Percentiles rank a stretch among this genome's conserved stretches.
Evolutionary conservation across 2,329 filamentous ascomycete species (phyloP).

Genomic region (Colletotrichum camelliae): DNA sequence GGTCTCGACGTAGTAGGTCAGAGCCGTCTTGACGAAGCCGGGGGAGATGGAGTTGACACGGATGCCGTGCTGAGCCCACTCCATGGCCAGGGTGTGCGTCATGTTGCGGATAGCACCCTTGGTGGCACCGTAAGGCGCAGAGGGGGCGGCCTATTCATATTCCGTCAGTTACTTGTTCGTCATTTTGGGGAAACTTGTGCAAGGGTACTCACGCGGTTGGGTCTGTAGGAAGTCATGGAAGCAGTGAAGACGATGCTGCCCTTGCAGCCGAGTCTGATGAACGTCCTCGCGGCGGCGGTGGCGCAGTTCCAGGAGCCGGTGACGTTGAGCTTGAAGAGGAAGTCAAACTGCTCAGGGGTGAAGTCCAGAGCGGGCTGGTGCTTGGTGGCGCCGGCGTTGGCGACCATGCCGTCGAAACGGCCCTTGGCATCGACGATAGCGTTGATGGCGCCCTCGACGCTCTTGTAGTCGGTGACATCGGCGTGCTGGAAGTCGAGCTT

Average conservation of each 20-base stretch:
- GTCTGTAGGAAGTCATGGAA: conserved; percentile 52
- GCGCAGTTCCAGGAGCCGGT: conserved; percentile 51
- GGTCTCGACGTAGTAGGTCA: conserved; percentile 57
- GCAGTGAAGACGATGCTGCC: conserved; percentile 50
- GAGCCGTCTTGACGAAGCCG: conserved; percentile 46
- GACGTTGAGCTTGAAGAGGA: conserved; percentile 46
- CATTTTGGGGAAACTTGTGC: neutral
- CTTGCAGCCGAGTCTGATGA: conserved; percentile 38
- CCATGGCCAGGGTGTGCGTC: conserved; percentile 48
- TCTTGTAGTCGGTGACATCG: conserved; percentile 48
- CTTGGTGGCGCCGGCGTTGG: conserved; percentile 42
- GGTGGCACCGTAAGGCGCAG: conserved; percentile 51
- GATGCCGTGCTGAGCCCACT: conserved; percentile 52
- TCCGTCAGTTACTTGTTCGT: neutral
- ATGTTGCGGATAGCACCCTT: conserved; percentile 49
- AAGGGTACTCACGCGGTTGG: conserved; percentile 41
- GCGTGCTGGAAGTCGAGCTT: conserved; percentile 48
- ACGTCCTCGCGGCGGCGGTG: conserved; percentile 47
- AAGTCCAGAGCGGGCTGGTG: conserved; percentile 43
- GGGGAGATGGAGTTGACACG: conserved; percentile 53
- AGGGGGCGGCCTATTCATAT: conserved; percentile 45
- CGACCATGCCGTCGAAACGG: conserved; percentile 41
- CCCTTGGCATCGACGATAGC: conserved; percentile 41
- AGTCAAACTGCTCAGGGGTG: conserved; percentile 7
- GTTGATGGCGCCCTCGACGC: conserved; percentile 44